Conservation (phyloP, 208 protist species). For the Trypanosoma caninum region DNA sequence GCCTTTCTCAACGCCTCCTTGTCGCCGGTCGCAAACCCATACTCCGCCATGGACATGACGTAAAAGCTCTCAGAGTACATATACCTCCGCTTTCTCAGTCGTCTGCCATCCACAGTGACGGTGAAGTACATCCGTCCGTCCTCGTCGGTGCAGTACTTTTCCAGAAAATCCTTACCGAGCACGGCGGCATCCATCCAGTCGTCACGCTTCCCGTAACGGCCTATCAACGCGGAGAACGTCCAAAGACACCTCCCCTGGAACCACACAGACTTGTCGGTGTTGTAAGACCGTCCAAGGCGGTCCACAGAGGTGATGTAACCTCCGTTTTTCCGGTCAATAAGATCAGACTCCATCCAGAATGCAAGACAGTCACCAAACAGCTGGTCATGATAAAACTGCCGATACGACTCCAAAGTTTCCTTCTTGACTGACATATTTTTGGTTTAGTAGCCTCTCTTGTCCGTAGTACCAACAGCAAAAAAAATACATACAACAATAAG, state of each 20-base stretch:
- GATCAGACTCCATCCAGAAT: conserved; percentile 17
- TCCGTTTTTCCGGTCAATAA: conserved; percentile 10
- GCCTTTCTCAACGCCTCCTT: conserved; percentile 4
- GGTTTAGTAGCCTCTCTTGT: background rate
- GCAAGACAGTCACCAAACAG: conserved; percentile 2
- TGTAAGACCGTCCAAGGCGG: conserved; percentile 3
- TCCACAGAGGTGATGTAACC: conserved; percentile 15
- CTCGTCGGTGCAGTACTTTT: conserved; percentile 6
- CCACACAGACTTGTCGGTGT: conserved; percentile 14
- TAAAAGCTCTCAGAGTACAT: conserved; percentile 22
- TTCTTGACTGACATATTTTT: conserved; percentile 10
- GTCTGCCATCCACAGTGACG: conserved; percentile 2
- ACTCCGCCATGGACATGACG: conserved; percentile 17
- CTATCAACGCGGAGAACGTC: conserved; percentile 9
- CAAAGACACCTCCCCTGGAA: conserved; percentile 11
- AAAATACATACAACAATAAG: background rate
- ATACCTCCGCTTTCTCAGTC: conserved; percentile 6
- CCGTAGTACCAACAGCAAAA: no score
- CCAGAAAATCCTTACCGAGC: conserved; percentile 7
- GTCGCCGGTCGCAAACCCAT: conserved; percentile 11
- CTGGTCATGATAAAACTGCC: conserved; percentile 15
- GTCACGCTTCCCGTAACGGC: conserved; percentile 7
- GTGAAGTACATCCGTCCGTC: conserved; percentile 20
- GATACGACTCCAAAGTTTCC: conserved; percentile 10
- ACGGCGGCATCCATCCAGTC: conserved; percentile 1